Percentiles rank a stretch among this genome's conserved stretches.
Evolutionary conservation across 78 protist genomes (phyloP).

Genomic region (Chrysochromulina parva): DNA sequence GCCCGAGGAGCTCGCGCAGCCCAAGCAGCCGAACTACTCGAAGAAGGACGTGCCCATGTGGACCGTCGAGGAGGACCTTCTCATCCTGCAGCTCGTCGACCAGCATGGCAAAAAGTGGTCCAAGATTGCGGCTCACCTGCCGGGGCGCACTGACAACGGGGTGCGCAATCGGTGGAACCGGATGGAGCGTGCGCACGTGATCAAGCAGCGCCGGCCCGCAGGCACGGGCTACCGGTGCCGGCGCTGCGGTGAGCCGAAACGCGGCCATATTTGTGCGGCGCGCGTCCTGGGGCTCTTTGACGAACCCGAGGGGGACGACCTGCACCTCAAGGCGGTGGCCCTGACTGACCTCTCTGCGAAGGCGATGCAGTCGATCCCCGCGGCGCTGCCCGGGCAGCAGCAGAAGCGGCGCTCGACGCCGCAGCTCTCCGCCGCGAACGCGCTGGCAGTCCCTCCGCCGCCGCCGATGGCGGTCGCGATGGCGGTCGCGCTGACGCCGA

Average conservation of each 20-base stretch:
- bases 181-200: neutral
- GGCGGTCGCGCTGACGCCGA: no score
- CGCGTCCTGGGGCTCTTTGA: neutral
- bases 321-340: no score
- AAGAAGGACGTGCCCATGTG: neutral
- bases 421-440: no score
- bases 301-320: no score
- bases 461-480: no score
- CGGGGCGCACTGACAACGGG: slow-evolving; percentile 4
- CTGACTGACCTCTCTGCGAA: no score
- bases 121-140: neutral
- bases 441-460: no score
- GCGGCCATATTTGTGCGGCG: neutral
- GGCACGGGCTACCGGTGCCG: neutral
- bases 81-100: neutral
- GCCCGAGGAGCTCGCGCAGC: no score
- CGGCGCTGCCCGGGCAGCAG: no score
- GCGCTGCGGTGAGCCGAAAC: slow-evolving; percentile 1
- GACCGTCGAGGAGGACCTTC: neutral
- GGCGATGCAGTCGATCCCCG: no score
- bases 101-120: neutral
- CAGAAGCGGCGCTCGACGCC: no score
- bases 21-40: no score
- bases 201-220: neutral
- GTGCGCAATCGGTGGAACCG: slow-evolving; percentile 21